A percentile compares a stretch with the other conserved stretches of the same genome.
phyloP scores from a whole-genome alignment of 345 rosid species.

The Litchi chinensis region DNA sequence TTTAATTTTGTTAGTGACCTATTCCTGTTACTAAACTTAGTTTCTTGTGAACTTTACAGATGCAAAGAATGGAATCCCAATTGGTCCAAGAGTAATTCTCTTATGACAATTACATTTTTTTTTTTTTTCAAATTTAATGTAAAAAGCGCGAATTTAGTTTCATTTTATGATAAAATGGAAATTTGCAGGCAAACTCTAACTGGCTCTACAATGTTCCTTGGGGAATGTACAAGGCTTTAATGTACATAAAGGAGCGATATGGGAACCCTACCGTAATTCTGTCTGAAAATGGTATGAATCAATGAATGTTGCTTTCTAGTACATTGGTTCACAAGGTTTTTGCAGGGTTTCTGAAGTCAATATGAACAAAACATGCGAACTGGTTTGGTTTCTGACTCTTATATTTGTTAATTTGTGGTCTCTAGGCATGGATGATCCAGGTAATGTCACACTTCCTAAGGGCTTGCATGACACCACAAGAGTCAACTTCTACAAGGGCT shows the following conservation, averaged over 20 bases:
- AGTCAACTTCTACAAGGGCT: constrained; percentile 69
- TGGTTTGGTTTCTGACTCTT: constrained; percentile 5
- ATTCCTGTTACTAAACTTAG: neutral
- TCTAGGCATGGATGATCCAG: constrained; percentile 93
- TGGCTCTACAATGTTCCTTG: constrained; percentile 98
- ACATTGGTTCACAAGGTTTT: neutral
- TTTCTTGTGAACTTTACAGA: constrained; percentile 41
- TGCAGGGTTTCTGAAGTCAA: neutral
- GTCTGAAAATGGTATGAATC: constrained; percentile 77
- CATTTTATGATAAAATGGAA: neutral
- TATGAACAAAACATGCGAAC: neutral
- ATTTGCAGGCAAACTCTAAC: constrained; percentile 68
- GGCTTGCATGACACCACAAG: constrained; percentile 82
- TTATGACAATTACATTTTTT: neutral
- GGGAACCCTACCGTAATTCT: constrained; percentile 86
- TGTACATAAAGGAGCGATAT: constrained; percentile 81
- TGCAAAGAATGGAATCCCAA: constrained; percentile 62
- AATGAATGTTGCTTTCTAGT: neutral
- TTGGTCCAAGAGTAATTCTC: constrained; percentile 71
- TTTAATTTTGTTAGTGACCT: neutral
- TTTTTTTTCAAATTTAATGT: neutral
- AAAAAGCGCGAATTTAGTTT: neutral
- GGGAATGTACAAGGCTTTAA: constrained; percentile 90
- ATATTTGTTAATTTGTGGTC: neutral
- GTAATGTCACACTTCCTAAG: constrained; percentile 64